Evolutionary conservation across 2,329 filamentous ascomycete genomes (phyloP).

Genomic region (Scedosporium dehoogii): DNA sequence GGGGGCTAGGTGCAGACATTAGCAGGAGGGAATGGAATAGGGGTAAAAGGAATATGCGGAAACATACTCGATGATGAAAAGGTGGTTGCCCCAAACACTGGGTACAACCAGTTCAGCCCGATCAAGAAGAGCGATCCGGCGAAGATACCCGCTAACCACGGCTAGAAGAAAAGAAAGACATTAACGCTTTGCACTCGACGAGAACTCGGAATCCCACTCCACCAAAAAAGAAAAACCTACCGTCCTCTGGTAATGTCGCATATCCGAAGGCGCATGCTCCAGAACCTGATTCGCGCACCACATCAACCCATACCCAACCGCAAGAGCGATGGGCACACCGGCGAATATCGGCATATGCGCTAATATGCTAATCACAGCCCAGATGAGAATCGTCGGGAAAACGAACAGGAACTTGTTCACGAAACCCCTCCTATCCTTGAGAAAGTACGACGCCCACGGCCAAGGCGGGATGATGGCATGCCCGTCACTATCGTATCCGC

Average conservation of each 20-base stretch:
- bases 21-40: slow-evolving; percentile 4
- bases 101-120: slow-evolving; percentile 63
- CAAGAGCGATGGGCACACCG: slow-evolving; percentile 61
- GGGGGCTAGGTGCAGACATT: slow-evolving; percentile 8
- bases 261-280: slow-evolving; percentile 75
- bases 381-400: slow-evolving; percentile 73
- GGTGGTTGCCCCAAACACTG: slow-evolving; percentile 48
- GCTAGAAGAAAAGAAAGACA: slow-evolving; percentile 35
- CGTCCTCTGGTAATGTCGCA: slow-evolving; percentile 83
- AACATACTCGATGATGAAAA: slow-evolving; percentile 36
- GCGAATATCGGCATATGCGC: slow-evolving; percentile 65
- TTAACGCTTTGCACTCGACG: neutral
- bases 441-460: slow-evolving; percentile 59
- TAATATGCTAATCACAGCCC: slow-evolving; percentile 59
- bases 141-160: slow-evolving; percentile 91
- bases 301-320: slow-evolving; percentile 61
- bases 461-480: slow-evolving; percentile 60
- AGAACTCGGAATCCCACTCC: neutral
- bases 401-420: slow-evolving; percentile 82
- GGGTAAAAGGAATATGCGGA: neutral
- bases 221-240: slow-evolving; percentile 35
- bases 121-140: slow-evolving; percentile 76
- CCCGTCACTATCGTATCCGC: slow-evolving; percentile 72
- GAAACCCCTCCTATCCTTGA: slow-evolving; percentile 69
- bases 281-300: slow-evolving; percentile 69